phyloP scores from a whole-genome alignment of 139 green algal genomes.

The Chlorella sp. region DNA sequence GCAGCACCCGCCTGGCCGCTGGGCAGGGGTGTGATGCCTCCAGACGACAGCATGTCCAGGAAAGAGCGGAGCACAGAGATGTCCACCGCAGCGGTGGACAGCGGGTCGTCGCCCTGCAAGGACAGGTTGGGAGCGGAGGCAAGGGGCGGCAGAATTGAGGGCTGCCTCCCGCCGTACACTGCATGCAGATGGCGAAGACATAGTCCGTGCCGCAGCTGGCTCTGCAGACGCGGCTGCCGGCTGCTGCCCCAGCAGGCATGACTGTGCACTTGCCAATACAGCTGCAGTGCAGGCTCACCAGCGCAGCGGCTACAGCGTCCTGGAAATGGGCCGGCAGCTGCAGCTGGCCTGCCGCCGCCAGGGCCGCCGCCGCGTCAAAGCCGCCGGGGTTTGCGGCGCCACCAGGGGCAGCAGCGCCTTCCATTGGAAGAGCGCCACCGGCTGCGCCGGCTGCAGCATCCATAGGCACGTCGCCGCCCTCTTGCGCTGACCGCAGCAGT shows the following conservation, averaged over 20 bases:
- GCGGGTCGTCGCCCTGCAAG: background rate
- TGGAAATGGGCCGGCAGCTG: background rate
- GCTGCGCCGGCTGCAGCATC: background rate
- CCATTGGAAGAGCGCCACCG: background rate
- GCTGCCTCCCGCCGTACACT: no score
- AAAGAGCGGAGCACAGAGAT: slow-evolving; percentile 14
- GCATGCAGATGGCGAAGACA: no score
- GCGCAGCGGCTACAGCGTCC: background rate
- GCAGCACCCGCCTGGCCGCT: no score
- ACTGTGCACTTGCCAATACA: background rate
- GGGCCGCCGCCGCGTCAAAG: background rate
- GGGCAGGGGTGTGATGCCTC: no score
- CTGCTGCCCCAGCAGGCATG: background rate
- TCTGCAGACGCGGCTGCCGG: no score
- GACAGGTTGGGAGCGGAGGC: background rate
- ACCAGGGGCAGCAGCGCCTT: no score
- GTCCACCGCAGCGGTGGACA: background rate
- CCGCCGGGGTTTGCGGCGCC: background rate
- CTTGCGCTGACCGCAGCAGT: background rate
- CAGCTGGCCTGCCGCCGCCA: background rate
- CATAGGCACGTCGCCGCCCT: background rate
- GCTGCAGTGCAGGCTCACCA: background rate
- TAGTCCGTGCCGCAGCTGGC: background rate
- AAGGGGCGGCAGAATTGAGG: background rate
- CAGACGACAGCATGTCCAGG: slow-evolving; percentile 13